phyloP scores from a whole-genome alignment of 2,329 filamentous ascomycete species.

The Paecilomyces sp. region DNA sequence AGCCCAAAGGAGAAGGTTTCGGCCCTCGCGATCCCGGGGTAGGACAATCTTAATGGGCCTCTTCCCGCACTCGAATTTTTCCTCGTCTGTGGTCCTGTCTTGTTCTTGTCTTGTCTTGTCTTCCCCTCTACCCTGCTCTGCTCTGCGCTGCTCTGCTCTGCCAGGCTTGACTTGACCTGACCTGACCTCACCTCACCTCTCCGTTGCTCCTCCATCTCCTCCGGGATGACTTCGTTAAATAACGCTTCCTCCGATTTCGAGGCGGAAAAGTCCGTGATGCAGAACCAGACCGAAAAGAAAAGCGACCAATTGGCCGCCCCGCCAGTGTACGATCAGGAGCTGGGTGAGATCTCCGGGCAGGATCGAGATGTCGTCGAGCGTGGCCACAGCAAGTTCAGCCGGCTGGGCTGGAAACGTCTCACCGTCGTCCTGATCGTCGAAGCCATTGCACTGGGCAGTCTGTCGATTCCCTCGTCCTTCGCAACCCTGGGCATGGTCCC shows the following conservation, averaged over 20 bases:
- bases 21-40: not conserved
- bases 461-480: conserved; percentile 40
- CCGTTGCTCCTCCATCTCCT: not conserved
- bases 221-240: not conserved
- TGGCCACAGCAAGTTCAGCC: conserved; percentile 6
- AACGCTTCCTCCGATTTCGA: not conserved
- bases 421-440: conserved; percentile 46
- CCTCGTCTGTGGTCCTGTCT: no score
- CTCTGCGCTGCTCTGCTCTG: no score
- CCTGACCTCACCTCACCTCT: no score
- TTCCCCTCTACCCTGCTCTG: no score
- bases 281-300: not conserved
- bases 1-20: not conserved
- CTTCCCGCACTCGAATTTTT: not conserved
- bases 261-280: not conserved
- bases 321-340: conserved; percentile 6
- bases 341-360: conserved; percentile 7
- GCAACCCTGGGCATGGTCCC: conserved; percentile 41
- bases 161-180: no score
- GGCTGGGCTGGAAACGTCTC: conserved; percentile 44
- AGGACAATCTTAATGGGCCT: not conserved
- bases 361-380: conserved; percentile 3
- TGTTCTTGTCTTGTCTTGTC: no score
- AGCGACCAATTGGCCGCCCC: not conserved
- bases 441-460: conserved; percentile 42